Base-by-base conservation (phyloP, 441 rosid species). In the Omphalea diandra region DNA sequence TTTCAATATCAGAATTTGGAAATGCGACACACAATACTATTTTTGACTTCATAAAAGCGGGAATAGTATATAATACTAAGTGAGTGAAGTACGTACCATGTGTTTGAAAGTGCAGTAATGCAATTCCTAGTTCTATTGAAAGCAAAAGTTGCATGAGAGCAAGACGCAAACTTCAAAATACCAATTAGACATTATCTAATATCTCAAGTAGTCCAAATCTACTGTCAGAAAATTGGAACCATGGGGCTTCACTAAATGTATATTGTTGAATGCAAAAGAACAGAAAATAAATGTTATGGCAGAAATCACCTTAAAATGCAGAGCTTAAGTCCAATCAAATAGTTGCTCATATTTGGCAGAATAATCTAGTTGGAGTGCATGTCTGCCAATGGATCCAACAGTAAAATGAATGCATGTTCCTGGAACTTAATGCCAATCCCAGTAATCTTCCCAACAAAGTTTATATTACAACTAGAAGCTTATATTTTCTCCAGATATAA, bases 321-420 rank as follows among this genome's bases (percentile, higher is more conserved):
- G 61, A 71, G 65, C 69, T 77, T 40, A 24, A 43, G 43, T 63
- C 29, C 56, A 73, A 38, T 67, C 60, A 50, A 63, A 72, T 62
- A 67, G 38, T 32, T 29, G 65, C 69, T 64, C 76, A 64, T 38
- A 70, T 31, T 57, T 57, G 72, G 32, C 65, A 60, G 65, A 32
- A 65, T 20, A 68, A 41, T 65, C 65, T 57, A 46, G 70, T 58
- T 58, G 33, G 55, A 60, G 29, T 20, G 65, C 58, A 35, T 12
- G 65, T 64, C 74, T 64, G 69, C 66, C 69, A 54, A 53, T 61
- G 40, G 69, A 71, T 57, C 72, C 73, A 66, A 63, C 52, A 33
- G 47, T 36, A 60, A 68, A 44, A 67, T 44, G 63, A 66, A 54
- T 29, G 70, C 11, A 38, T 31, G 50, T 58, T 12, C 43, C 54